Conservation (phyloP, 1,139 yeast species). For the Suhomyces ambrosiae region DNA sequence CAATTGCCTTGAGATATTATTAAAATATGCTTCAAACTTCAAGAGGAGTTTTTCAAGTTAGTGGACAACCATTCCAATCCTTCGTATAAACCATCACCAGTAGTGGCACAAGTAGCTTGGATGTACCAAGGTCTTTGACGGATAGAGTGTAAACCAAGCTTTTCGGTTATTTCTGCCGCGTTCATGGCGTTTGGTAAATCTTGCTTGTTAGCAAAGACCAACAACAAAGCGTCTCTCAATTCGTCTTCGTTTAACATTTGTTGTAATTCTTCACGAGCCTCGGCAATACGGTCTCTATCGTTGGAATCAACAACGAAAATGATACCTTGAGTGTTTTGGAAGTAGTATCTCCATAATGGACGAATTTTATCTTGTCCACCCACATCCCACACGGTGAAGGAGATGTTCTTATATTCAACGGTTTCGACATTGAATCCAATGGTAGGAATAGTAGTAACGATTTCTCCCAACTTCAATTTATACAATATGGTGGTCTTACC, state of each 20-base stretch:
- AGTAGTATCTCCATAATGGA: constrained; percentile 94
- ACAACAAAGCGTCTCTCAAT: constrained; percentile 84
- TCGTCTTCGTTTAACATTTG: constrained; percentile 94
- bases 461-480: constrained; percentile 88
- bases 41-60: constrained; percentile 69
- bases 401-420: constrained; percentile 90
- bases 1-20: constrained; percentile 10
- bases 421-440: constrained; percentile 95
- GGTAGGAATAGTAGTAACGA: constrained; percentile 91
- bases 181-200: constrained; percentile 92
- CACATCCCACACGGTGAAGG: constrained; percentile 95
- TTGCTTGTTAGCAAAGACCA: constrained; percentile 91
- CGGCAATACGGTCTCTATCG: constrained; percentile 91
- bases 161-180: constrained; percentile 87
- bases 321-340: constrained; percentile 93
- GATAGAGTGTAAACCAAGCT: constrained; percentile 78
- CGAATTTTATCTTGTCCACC: constrained; percentile 97
- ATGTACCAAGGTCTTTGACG: constrained; percentile 91
- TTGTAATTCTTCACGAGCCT: constrained; percentile 91
- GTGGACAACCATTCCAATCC: constrained; percentile 90
- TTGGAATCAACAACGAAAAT: constrained; percentile 91
- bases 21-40: constrained; percentile 10
- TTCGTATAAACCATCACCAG: constrained; percentile 89
- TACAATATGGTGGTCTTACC: constrained; percentile 91
- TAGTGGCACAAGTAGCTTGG: constrained; percentile 86